A percentile compares a stretch with the other conserved stretches of the same genome.
Conservation (phyloP, 805 yeast genomes). For the Saccharomycopsis malanga region DNA sequence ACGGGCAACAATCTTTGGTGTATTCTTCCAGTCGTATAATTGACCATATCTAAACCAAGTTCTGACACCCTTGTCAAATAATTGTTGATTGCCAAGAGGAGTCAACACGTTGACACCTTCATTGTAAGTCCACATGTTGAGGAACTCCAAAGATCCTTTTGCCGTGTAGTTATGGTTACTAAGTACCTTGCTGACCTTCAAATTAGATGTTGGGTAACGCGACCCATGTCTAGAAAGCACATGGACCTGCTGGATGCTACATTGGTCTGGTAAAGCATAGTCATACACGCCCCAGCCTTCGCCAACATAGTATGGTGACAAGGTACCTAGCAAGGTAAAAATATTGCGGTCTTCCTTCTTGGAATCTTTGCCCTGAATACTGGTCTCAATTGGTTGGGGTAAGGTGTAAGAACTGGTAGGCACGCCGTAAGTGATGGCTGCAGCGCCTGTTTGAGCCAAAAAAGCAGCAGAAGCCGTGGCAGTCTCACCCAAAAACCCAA, state of each 20-base stretch:
- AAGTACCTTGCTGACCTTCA: constrained; percentile 27
- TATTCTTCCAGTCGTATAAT: constrained; percentile 16
- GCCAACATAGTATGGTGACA: constrained; percentile 23
- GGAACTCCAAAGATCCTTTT: constrained; percentile 46
- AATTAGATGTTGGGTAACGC: constrained; percentile 53
- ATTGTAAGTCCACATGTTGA: constrained; percentile 35
- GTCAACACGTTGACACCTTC: constrained; percentile 21
- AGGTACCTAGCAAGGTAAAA: constrained; percentile 20
- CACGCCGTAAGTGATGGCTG: constrained; percentile 13
- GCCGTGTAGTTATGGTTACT: constrained; percentile 27
- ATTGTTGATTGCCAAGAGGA: constrained; percentile 24
- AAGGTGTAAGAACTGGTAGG: constrained; percentile 19
- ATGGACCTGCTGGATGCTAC: constrained; percentile 60
- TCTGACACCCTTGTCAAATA: constrained; percentile 23
- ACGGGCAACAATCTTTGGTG: constrained; percentile 22
- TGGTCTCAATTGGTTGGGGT: constrained; percentile 23
- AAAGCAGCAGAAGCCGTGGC: constrained; percentile 20
- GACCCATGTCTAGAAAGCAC: constrained; percentile 75
- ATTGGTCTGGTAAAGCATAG: constrained; percentile 29
- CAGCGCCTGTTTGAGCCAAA: constrained; percentile 19
- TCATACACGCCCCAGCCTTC: constrained; percentile 23
- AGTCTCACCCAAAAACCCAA: constrained; percentile 18
- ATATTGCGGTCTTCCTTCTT: constrained; percentile 18
- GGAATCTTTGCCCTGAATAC: constrained; percentile 20
- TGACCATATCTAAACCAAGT: constrained; percentile 23